Percentiles rank a stretch among this genome's conserved stretches.
These are phyloP conservation scores for Carex littledalei DNA, from an alignment of 176 grass and related monocot species.

Conservation along the genomic window DNA sequence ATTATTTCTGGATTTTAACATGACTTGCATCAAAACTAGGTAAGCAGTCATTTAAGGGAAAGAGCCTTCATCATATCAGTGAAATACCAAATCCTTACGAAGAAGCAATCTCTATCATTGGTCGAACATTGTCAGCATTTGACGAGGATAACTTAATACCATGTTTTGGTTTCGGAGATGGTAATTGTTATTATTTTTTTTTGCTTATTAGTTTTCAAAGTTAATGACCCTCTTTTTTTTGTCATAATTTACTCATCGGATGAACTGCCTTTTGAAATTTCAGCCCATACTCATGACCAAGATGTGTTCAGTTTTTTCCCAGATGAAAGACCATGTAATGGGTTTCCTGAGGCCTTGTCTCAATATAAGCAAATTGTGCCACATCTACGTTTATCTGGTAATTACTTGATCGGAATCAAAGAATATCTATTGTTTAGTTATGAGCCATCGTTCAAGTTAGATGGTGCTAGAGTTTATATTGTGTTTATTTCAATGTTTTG, in stretches of 20 bases:
- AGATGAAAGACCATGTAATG: slow-evolving; percentile 33
- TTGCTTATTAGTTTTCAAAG: not conserved
- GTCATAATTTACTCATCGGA: not conserved
- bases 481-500: not conserved
- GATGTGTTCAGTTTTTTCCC: slow-evolving; percentile 44
- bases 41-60: slow-evolving; percentile 31
- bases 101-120: slow-evolving; percentile 48
- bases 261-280: not conserved
- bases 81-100: slow-evolving; percentile 36
- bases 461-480: not conserved
- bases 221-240: not conserved
- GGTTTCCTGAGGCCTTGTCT: slow-evolving; percentile 27
- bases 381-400: slow-evolving; percentile 33
- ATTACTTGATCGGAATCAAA: not conserved
- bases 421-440: not conserved
- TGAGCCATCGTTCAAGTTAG: not conserved
- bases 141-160: slow-evolving; percentile 47
- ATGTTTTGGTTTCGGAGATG: slow-evolving; percentile 50
- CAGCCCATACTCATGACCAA: slow-evolving; percentile 40
- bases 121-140: slow-evolving; percentile 32
- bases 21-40: slow-evolving; percentile 9
- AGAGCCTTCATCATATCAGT: slow-evolving; percentile 35
- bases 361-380: slow-evolving; percentile 38
- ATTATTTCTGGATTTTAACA: slow-evolving; percentile 1
- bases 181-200: slow-evolving; percentile 27